These are phyloP conservation scores for Diutina siamensis DNA, from an alignment of 1,139 yeast species.

Conservation along the genomic window DNA sequence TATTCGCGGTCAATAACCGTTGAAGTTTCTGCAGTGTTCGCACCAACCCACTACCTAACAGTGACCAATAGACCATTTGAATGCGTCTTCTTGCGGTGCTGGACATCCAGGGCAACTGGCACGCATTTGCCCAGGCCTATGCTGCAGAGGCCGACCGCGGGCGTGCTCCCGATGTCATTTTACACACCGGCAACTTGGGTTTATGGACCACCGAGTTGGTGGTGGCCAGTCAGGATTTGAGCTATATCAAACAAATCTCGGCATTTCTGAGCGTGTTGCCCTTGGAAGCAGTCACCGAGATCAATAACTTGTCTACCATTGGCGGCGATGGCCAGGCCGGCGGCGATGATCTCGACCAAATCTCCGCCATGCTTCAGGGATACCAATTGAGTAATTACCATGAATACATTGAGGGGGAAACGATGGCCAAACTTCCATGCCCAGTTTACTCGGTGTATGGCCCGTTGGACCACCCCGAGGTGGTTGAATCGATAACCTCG, in stretches of 20 bases:
- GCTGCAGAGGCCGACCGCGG: background rate
- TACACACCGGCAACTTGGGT: constrained; percentile 77
- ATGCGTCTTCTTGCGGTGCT: constrained; percentile 6
- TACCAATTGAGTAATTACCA: constrained; percentile 12
- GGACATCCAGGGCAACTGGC: constrained; percentile 26
- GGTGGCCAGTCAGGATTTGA: constrained; percentile 36
- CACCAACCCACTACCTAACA: background rate
- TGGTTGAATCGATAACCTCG: constrained; percentile 47
- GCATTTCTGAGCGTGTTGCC: constrained; percentile 55
- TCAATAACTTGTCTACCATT: constrained; percentile 35
- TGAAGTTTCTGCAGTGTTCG: background rate
- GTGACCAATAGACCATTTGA: background rate
- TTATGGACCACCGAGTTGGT: constrained; percentile 55
- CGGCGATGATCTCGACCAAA: background rate
- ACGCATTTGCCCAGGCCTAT: constrained; percentile 9
- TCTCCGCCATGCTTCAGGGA: background rate
- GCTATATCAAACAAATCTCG: constrained; percentile 51
- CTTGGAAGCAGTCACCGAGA: constrained; percentile 29
- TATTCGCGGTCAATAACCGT: background rate
- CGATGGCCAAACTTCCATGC: constrained; percentile 24
- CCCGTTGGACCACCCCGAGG: constrained; percentile 61
- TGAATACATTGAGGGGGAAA: constrained; percentile 34
- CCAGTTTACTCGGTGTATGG: constrained; percentile 75
- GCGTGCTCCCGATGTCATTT: constrained; percentile 20
- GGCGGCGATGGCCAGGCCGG: constrained; percentile 11